phyloP scores from a whole-genome alignment of 129 eudicot genomes.

The Arctium lappa region DNA sequence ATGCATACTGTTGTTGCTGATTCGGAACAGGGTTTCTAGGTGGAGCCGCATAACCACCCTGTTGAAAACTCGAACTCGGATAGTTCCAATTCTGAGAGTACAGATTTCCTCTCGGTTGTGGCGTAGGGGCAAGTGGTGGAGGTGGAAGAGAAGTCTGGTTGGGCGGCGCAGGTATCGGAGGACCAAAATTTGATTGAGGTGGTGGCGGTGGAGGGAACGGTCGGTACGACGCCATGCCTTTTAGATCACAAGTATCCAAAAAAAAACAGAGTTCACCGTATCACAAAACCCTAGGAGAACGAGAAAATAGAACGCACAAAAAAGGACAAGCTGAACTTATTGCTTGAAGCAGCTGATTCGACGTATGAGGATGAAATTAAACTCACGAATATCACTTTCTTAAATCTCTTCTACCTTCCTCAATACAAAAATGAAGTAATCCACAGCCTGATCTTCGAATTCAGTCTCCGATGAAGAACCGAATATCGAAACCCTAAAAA shows the following conservation, averaged over 20 bases:
- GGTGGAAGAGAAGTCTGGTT: conserved; percentile 46
- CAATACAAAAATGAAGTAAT: not conserved
- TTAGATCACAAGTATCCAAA: not conserved
- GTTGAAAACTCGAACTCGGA: conserved; percentile 36
- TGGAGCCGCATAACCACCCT: conserved; percentile 28
- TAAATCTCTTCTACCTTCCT: not conserved
- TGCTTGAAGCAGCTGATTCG: conserved; percentile 14
- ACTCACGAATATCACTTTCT: not conserved
- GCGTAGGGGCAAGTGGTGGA: conserved; percentile 33
- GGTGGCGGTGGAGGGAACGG: conserved; percentile 83
- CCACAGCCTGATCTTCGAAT: not conserved
- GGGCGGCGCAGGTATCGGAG: conserved; percentile 51
- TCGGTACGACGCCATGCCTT: conserved; percentile 72
- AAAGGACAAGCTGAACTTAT: not conserved
- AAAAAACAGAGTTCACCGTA: not conserved
- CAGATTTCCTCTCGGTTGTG: conserved; percentile 51
- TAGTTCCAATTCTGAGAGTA: conserved; percentile 64
- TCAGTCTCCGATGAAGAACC: not conserved
- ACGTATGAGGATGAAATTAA: not conserved
- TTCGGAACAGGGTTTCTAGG: conserved; percentile 46
- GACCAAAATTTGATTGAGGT: conserved; percentile 54
- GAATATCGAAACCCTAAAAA: conserved; percentile 20
- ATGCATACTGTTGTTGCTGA: conserved; percentile 47
- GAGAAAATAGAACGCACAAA: not conserved
- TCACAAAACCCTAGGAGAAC: conserved; percentile 28